These are phyloP conservation scores for Neurospora cerealis DNA, from an alignment of 495 filamentous ascomycete species.

Conservation along the genomic window DNA sequence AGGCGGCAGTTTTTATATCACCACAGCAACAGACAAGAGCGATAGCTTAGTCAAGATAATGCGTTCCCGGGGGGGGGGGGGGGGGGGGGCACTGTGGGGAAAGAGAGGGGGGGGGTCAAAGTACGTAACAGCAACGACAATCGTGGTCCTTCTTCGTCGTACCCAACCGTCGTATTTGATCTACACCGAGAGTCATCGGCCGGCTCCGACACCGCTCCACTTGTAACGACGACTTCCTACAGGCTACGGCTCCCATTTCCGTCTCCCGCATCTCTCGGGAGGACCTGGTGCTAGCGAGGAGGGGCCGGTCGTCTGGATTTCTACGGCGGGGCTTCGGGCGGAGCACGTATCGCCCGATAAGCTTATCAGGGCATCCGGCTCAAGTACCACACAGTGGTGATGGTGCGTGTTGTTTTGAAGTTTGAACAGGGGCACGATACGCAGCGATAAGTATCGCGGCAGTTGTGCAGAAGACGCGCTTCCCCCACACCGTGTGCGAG, in stretches of 20 bases:
- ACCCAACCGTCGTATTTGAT: background rate
- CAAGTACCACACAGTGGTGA: background rate
- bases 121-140: background rate
- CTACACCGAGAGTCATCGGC: background rate
- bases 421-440: background rate
- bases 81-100: too few species aligned
- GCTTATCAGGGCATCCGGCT: background rate
- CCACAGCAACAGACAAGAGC: background rate
- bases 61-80: background rate
- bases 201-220: background rate
- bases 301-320: background rate
- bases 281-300: background rate
- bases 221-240: background rate
- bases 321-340: background rate
- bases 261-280: conserved; percentile 3
- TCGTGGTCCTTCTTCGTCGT: background rate
- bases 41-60: background rate
- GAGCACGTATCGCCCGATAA: background rate
- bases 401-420: background rate
- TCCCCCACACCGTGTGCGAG: background rate
- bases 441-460: background rate
- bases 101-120: background rate
- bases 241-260: background rate
- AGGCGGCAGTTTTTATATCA: background rate
- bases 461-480: too few species aligned